Conservation (phyloP, 441 rosid genomes). For the Gossypium schwendimanii region DNA sequence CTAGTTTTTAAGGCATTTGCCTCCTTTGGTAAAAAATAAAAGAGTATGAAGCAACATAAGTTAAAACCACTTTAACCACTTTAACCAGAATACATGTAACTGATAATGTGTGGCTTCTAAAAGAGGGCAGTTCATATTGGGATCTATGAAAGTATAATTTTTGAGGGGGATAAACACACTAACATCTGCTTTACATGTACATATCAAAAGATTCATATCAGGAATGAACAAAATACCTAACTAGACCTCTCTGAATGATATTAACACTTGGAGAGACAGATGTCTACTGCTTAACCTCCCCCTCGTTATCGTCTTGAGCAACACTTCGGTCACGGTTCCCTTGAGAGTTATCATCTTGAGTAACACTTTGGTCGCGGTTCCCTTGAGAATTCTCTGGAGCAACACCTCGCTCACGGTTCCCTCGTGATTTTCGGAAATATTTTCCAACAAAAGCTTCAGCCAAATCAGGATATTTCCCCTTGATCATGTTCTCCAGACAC, state of each 20-base stretch:
- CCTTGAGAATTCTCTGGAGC: constrained; percentile 4
- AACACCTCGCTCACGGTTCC: constrained; percentile 2
- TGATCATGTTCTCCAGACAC: constrained; percentile 51
- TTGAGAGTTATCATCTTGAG: neutral
- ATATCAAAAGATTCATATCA: neutral
- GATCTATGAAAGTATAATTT: neutral
- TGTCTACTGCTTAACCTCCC: neutral
- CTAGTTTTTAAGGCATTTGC: no score
- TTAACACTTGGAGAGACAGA: neutral
- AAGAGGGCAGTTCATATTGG: neutral
- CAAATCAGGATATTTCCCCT: constrained; percentile 49
- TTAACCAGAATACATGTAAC: neutral
- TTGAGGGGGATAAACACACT: neutral
- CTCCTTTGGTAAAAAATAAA: no score
- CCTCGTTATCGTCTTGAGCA: neutral
- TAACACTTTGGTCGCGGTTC: neutral
- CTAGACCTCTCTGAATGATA: neutral
- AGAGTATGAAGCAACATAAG: no score
- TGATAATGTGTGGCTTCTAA: neutral
- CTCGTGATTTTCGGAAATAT: constrained; percentile 39
- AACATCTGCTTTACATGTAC: constrained; percentile 5
- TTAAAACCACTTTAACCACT: no score
- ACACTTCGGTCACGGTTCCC: constrained; percentile 4
- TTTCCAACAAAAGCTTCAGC: constrained; percentile 58
- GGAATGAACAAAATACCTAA: constrained; percentile 1